These are phyloP conservation scores for Apiospora sp. DNA, from an alignment of 2,329 filamentous ascomycete genomes.

Conservation along the genomic window DNA sequence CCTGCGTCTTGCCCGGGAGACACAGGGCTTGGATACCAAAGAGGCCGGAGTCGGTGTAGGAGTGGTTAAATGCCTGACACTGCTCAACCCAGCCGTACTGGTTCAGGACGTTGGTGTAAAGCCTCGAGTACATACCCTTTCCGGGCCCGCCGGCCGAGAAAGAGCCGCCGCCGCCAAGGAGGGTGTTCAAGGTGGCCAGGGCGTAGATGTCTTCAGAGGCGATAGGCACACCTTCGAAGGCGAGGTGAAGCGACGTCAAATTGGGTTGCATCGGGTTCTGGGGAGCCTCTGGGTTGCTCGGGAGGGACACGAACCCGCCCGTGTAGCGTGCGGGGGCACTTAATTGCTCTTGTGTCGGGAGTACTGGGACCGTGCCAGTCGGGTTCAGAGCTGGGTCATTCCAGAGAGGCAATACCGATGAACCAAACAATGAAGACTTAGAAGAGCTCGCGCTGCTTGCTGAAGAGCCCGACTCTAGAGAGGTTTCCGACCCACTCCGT, in stretches of 20 bases:
- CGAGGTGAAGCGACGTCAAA: slow-evolving; percentile 92
- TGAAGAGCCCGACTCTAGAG: slow-evolving; percentile 43
- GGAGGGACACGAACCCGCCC: slow-evolving; percentile 89
- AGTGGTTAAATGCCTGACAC: slow-evolving; percentile 96
- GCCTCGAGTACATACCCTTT: slow-evolving; percentile 98
- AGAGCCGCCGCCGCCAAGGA: slow-evolving; percentile 93
- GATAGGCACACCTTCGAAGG: slow-evolving; percentile 94
- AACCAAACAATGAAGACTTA: slow-evolving; percentile 39
- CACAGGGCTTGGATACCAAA: slow-evolving; percentile 94
- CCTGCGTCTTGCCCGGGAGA: slow-evolving; percentile 75
- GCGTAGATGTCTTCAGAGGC: slow-evolving; percentile 94
- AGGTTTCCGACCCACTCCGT: slow-evolving; percentile 66
- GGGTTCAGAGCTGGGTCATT: slow-evolving; percentile 75
- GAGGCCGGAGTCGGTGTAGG: slow-evolving; percentile 92
- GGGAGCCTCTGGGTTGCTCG: slow-evolving; percentile 75
- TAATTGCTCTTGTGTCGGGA: slow-evolving; percentile 62
- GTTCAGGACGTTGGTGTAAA: slow-evolving; percentile 98
- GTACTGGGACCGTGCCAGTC: slow-evolving; percentile 51
- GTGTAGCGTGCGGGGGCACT: slow-evolving; percentile 81
- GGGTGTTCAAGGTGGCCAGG: slow-evolving; percentile 91
- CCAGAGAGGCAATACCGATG: slow-evolving; percentile 43
- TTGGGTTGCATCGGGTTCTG: slow-evolving; percentile 78
- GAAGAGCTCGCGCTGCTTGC: slow-evolving; percentile 35
- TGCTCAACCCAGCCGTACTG: slow-evolving; percentile 97
- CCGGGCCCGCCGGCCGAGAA: slow-evolving; percentile 97